These are phyloP conservation scores for Syzygium oleosum DNA, from an alignment of 345 rosid genomes.

Conservation along the genomic window DNA sequence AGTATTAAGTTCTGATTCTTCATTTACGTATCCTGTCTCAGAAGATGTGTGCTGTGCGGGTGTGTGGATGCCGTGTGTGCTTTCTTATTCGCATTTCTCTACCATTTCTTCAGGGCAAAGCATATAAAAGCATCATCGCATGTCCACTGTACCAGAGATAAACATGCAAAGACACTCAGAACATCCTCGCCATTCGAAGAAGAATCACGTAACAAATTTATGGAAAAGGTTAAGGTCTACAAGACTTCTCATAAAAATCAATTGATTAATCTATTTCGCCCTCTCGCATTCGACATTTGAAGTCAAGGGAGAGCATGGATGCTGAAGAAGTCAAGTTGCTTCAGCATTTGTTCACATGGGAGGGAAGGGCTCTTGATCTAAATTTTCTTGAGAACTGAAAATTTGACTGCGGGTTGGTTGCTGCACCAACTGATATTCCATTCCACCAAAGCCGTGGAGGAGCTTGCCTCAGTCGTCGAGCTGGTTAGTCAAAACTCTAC, in stretches of 20 bases:
- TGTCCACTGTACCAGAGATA: conserved; percentile 26
- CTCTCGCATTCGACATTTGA: background rate
- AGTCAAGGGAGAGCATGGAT: conserved; percentile 57
- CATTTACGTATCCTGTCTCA: background rate
- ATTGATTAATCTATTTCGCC: conserved; percentile 2
- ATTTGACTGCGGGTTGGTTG: conserved; percentile 27
- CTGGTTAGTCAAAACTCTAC: conserved; percentile 26
- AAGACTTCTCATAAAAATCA: background rate
- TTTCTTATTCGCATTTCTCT: conserved; percentile 1
- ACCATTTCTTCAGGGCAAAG: conserved; percentile 50
- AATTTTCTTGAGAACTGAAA: conserved; percentile 41
- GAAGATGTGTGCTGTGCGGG: background rate
- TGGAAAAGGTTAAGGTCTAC: conserved; percentile 32
- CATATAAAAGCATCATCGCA: conserved; percentile 56
- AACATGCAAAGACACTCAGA: conserved; percentile 19
- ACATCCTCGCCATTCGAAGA: conserved; percentile 19
- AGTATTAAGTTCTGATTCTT: background rate
- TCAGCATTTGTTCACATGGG: conserved; percentile 47
- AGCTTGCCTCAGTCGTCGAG: conserved; percentile 31
- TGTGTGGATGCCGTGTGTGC: background rate
- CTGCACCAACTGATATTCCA: conserved; percentile 28
- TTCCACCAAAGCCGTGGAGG: conserved; percentile 42
- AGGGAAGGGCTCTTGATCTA: conserved; percentile 34
- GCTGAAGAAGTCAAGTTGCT: conserved; percentile 55
- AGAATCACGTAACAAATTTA: conserved; percentile 32